Evolutionary conservation across 2,329 filamentous ascomycete species (phyloP), one percentile per base, ranked within the genome.

Genomic region (Aureobasidium sp.): DNA sequence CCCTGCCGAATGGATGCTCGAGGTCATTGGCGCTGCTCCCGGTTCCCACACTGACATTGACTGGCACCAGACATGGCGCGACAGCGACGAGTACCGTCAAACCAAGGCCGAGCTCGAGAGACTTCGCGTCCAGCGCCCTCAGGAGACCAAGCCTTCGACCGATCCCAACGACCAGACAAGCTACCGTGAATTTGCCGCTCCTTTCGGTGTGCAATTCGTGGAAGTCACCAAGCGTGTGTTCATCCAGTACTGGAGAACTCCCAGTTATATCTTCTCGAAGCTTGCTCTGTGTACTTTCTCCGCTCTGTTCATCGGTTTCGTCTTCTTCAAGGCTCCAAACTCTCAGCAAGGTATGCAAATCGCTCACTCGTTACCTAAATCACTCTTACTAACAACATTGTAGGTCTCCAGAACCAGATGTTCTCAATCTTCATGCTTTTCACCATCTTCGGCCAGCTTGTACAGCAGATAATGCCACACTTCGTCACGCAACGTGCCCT

Each of bases 201-300:
- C 88, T 0, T 90, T 95, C 71, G 70, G 67, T 44, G 70, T 78
- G 8, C 91, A 96, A 74, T 77, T 93, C 45, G 77, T 75, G 62
- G 81, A 87, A 70, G 89, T 90, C 62, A 82, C 84, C 20, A 73
- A 82, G 66, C 90, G 91, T 69, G 88, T 94, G 29, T 94, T 94
- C 79, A 84, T 92, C 71, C 91, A 96, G 73, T 95, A 94, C 81
- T 96, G 91, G 91, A 88, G 91, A 64, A 92, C 87, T 0, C 91
- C 91, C 0, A 83, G 86, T 5, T 96, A 96, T 78, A 92, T 96
- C 74, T 95, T 93, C 78, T 87, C 89, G 69, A 96, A 96, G 79
- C 72, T 81, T 0, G 78, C 81, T 1, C 85, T 95, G 20, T 90
- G 87, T 71, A 76, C 82, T 27, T 75, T 86, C 17, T 81, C 81